Base-by-base conservation (phyloP, 306 rosid genomes). In the Neltuma alba region DNA sequence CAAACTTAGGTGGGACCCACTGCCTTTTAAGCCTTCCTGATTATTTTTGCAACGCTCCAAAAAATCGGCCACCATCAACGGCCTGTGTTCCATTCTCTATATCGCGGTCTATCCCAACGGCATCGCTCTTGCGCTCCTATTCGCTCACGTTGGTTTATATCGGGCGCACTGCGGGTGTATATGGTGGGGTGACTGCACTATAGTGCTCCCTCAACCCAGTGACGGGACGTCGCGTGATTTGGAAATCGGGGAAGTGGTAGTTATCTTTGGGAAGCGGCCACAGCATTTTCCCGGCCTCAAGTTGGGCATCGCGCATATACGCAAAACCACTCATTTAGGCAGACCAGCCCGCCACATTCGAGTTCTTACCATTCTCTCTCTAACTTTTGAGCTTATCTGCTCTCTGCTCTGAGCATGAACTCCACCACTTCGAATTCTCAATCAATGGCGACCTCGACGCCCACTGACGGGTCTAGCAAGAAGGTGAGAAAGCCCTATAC, bases 401-500 rank as follows among this genome's bases (percentile, higher is more conserved):
- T 52, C 20, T 33, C 57, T 83, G 68, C 57, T 71, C 6, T 6
- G 30, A 75, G 11, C 61, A 83, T 87, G 90, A 92, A 86, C 80
- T 88, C 89, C 37, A 58, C 27, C 72, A 27, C 84, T 44, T 66
- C 80, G 13, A 89, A 62, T 73, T 86, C 85, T 52, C 85, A 86
- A 9, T 69, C 91, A 78, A 80, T 83, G 87, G 78, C 83, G 11
- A 33, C 86, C 2, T 83, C 86, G 27, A 79, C 85, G 25, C 74
- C 85, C 23, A 13, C 83, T 10, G 98, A 89, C 81, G 85, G 64
- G 41, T 92, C 96, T n/a, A 85, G 81, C 41, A 94, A 94, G 92
- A 94, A 94, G 93, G 82, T 90, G 6, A 85, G 98, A 65, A 94
- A 94, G 89, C 97, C 98, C 8, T 94, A 94, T 81, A 94, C 98